Evolutionary conservation across 768 basidiomycete genomes (phyloP).

Genomic region (Suillus alpinus): DNA sequence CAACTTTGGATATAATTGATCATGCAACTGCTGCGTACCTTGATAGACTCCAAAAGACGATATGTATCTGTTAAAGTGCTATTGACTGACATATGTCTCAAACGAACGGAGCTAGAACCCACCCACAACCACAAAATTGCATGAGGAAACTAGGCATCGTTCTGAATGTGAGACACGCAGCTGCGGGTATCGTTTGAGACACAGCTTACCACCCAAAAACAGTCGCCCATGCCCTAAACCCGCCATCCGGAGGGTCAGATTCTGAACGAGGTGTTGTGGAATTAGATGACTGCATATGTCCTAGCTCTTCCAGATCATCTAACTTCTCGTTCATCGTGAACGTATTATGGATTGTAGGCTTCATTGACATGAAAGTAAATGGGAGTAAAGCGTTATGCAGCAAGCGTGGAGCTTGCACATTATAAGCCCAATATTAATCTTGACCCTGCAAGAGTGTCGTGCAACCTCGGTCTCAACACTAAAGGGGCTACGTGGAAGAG

Average conservation of each 20-base stretch:
- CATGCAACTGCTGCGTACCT: conserved; percentile 11
- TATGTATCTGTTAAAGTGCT: conserved; percentile 14
- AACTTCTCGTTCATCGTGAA: not conserved
- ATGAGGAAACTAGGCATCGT: conserved; percentile 17
- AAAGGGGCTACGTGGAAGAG: not conserved
- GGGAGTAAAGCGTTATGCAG: not conserved
- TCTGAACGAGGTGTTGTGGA: not conserved
- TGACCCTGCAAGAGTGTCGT: not conserved
- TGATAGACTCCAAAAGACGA: conserved; percentile 33
- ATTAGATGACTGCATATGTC: not conserved
- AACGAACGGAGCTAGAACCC: not conserved
- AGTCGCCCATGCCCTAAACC: conserved; percentile 11
- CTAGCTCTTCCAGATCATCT: not conserved
- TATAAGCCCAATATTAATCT: not conserved
- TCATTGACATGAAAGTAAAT: not conserved
- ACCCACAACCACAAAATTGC: conserved; percentile 29
- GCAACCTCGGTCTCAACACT: not conserved
- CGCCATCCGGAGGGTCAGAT: conserved; percentile 7
- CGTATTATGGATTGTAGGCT: not conserved
- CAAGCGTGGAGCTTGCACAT: not conserved
- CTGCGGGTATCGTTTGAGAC: not conserved
- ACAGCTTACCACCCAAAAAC: conserved; percentile 8
- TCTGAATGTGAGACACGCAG: not conserved
- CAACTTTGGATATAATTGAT: not conserved
- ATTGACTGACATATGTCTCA: not conserved